phyloP scores from a whole-genome alignment of 2,329 filamentous ascomycete genomes.

The Trichoderma semiorbis region DNA sequence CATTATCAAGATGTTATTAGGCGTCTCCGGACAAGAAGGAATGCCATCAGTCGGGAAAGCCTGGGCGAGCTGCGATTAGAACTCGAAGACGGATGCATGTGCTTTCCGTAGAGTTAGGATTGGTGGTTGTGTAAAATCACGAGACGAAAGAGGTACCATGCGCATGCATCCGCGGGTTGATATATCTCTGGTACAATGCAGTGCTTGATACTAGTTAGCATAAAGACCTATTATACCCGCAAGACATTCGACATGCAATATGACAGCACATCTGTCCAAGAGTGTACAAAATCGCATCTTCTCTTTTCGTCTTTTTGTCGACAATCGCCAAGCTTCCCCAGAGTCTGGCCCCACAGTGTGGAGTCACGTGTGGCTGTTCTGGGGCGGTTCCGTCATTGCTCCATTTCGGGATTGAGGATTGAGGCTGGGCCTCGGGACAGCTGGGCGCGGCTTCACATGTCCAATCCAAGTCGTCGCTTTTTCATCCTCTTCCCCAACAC shows the following conservation, averaged over 20 bases:
- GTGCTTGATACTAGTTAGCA: background rate
- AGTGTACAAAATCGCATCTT: background rate
- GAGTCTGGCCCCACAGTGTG: background rate
- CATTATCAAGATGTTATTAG: background rate
- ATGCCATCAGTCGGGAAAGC: background rate
- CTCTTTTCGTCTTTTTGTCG: background rate
- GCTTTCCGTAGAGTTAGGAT: background rate
- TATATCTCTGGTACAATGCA: background rate
- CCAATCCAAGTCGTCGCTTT: background rate
- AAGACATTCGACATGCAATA: background rate
- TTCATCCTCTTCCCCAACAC: background rate
- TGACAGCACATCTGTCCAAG: background rate
- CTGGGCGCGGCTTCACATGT: slow-evolving; percentile 14
- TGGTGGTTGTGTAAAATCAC: background rate
- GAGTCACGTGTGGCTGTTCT: slow-evolving; percentile 10
- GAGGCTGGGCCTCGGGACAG: slow-evolving; percentile 14
- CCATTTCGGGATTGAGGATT: background rate
- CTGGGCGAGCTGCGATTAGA: slow-evolving; percentile 1
- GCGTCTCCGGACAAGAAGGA: background rate
- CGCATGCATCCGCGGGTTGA: background rate
- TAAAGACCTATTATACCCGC: background rate
- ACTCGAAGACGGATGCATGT: background rate
- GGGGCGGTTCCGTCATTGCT: slow-evolving; percentile 15
- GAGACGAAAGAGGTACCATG: background rate
- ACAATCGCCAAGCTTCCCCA: slow-evolving; percentile 1